Conservation (phyloP, 805 yeast genomes). For the Yamadazyma scolyti region DNA sequence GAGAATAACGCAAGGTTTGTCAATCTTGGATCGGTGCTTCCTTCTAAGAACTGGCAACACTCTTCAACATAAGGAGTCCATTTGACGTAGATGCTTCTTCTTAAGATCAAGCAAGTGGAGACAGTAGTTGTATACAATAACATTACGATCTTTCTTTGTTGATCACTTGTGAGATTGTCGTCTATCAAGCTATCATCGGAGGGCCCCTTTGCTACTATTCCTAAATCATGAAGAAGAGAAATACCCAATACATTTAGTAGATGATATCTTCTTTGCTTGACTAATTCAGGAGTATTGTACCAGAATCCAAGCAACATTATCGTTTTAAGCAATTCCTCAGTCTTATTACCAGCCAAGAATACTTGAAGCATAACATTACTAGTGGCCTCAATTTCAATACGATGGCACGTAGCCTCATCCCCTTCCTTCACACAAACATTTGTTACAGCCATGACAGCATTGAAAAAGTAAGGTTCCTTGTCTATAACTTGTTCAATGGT, state of each 20-base stretch:
- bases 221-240: conserved; percentile 71
- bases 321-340: conserved; percentile 62
- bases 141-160: conserved; percentile 51
- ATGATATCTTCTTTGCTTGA: conserved; percentile 75
- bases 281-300: conserved; percentile 83
- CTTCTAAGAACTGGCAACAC: conserved; percentile 50
- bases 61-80: conserved; percentile 67
- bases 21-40: conserved; percentile 26
- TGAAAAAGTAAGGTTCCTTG: conserved; percentile 58
- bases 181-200: conserved; percentile 1
- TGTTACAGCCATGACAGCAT: conserved; percentile 61
- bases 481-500: conserved; percentile 46
- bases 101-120: conserved; percentile 59
- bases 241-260: conserved; percentile 62
- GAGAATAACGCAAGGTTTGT: conserved; percentile 54
- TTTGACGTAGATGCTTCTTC: conserved; percentile 57
- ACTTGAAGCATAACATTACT: conserved; percentile 54
- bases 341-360: conserved; percentile 66
- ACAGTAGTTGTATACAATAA: conserved; percentile 60
- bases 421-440: conserved; percentile 38
- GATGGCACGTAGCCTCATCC: conserved; percentile 40
- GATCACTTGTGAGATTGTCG: conserved; percentile 19
- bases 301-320: conserved; percentile 62
- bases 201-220: conserved; percentile 53
- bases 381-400: conserved; percentile 51